These are phyloP conservation scores for Cytospora paraplurivora DNA, from an alignment of 2,329 filamentous ascomycete species.

Conservation along the genomic window DNA sequence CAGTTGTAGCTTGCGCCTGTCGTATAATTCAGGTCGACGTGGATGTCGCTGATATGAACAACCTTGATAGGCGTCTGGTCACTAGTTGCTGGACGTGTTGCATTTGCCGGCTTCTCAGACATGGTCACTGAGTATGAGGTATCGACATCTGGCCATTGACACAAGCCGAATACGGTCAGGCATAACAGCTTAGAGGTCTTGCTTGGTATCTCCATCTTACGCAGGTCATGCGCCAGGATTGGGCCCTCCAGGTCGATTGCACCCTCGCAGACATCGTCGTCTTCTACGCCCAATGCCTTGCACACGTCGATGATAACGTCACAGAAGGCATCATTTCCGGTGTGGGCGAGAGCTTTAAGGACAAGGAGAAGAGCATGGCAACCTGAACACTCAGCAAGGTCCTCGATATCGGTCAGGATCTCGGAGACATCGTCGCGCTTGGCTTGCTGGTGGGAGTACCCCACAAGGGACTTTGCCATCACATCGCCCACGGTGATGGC, in stretches of 20 bases:
- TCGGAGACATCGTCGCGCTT: slow-evolving; percentile 19
- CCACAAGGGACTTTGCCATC: slow-evolving; percentile 11
- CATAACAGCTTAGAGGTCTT: slow-evolving; percentile 55
- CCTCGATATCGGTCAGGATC: slow-evolving; percentile 22
- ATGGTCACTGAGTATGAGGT: slow-evolving; percentile 49
- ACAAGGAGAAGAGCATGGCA: slow-evolving; percentile 23
- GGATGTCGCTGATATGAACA: slow-evolving; percentile 63
- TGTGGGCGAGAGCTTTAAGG: slow-evolving; percentile 23
- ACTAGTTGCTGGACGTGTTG: slow-evolving; percentile 44
- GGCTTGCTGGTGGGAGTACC: slow-evolving; percentile 8
- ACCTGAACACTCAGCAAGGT: slow-evolving; percentile 25
- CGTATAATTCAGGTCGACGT: slow-evolving; percentile 58
- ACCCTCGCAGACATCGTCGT: slow-evolving; percentile 58
- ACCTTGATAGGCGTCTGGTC: slow-evolving; percentile 52
- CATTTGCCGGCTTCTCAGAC: slow-evolving; percentile 40
- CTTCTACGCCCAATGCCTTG: slow-evolving; percentile 44
- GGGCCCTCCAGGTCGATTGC: slow-evolving; percentile 54
- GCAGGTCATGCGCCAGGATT: slow-evolving; percentile 52
- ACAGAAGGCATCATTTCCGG: slow-evolving; percentile 39
- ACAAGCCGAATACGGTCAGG: slow-evolving; percentile 55
- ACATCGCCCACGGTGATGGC: slow-evolving; percentile 22
- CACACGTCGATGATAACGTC: slow-evolving; percentile 42
- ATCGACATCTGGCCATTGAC: slow-evolving; percentile 49
- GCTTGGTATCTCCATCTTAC: slow-evolving; percentile 50
- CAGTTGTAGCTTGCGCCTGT: slow-evolving; percentile 57